Evolutionary conservation across 1,139 yeast genomes (phyloP).

Genomic region (Blastobotrys raffinosifermentans): DNA sequence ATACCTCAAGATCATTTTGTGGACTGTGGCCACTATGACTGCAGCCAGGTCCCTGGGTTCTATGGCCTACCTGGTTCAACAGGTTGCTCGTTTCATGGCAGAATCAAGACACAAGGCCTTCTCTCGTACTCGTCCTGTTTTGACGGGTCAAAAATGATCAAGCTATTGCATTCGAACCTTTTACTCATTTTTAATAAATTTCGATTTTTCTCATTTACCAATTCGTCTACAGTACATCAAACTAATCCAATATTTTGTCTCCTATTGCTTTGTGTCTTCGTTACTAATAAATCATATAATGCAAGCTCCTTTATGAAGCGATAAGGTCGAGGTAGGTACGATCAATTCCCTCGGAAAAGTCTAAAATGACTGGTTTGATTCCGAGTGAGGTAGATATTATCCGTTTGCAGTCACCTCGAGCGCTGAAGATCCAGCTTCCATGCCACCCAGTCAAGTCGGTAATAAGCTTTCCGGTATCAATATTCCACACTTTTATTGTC

Average conservation of each 20-base stretch:
- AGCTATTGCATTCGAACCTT: too few relatives aligned
- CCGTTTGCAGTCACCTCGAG: slow-evolving; percentile 27
- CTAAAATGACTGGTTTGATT: slow-evolving; percentile 30
- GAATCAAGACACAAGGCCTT: slow-evolving; percentile 25
- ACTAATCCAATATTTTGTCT: neutral
- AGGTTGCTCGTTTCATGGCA: slow-evolving; percentile 30
- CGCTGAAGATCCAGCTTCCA: slow-evolving; percentile 34
- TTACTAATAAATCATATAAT: too few relatives aligned
- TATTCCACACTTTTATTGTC: slow-evolving; percentile 35
- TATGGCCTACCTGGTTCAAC: slow-evolving; percentile 51
- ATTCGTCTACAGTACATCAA: neutral
- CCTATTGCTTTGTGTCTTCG: too few relatives aligned
- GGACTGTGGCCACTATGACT: slow-evolving; percentile 86
- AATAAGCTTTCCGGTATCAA: slow-evolving; percentile 25
- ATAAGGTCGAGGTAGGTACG: slow-evolving; percentile 21
- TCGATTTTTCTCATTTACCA: too few relatives aligned
- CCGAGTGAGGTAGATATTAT: slow-evolving; percentile 34
- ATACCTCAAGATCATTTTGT: slow-evolving; percentile 74
- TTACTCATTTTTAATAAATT: too few relatives aligned
- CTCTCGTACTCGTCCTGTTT: slow-evolving; percentile 17
- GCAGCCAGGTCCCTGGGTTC: slow-evolving; percentile 78
- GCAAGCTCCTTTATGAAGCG: slow-evolving; percentile 6
- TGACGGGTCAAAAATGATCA: slow-evolving; percentile 24
- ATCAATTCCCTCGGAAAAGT: slow-evolving; percentile 28
- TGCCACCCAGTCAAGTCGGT: slow-evolving; percentile 29